Base-by-base conservation (phyloP, 179 eudicot species). In the Monotropa hypopitys region DNA sequence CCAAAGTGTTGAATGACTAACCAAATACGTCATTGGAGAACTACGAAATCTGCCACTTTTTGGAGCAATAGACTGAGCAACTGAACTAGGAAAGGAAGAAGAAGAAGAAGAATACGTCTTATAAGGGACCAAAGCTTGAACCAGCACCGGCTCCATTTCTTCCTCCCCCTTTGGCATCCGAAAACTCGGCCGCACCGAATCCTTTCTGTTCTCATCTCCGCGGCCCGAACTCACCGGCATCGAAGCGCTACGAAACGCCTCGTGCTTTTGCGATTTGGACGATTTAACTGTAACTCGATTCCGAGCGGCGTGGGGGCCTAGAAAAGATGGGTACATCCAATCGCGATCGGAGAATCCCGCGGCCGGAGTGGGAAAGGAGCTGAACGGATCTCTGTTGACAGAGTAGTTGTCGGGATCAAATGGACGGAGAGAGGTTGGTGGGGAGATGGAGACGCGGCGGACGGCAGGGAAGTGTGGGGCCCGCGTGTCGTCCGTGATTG, bases 241-340 rank as follows among this genome's bases (percentile, higher is more conserved):
- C 16, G 82, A 80, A 45, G 75, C 23, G 70, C 76, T 73, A 8
- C 88, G 79, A 70, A 63, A 65, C 10, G 18, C 20, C 46, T 78
- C 76, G 11, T 49, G 70, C 50, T 47, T 80, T 35, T 38, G 83
- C 51, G 80, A 75, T 69, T 79, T 84, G 32, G 86, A 62, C 0
- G 84, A 62, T 61, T 82, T 82, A 40, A 84, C 70, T 5, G 72
- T 77, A 71, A 53, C 78, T 51, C 84, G 77, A 26, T 63, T 79
- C 30, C 90, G 81, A 45, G 89, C 57, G 1, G 89, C 80, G 68
- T 88, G 70, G 4, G 87, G 87, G 3, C 88, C 91, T 23, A 86
- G 84, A 67, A 83, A 83, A 13, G 89, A 85, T 1, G 91, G 89
- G 73, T 81, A 88, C 50, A 85, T 74, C 81, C 88, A 83, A 57